Percentiles rank a stretch among this genome's conserved stretches.
These are phyloP conservation scores for Pseudocercospora macadamiae DNA, from an alignment of 2,329 filamentous ascomycete species.

Conservation along the genomic window DNA sequence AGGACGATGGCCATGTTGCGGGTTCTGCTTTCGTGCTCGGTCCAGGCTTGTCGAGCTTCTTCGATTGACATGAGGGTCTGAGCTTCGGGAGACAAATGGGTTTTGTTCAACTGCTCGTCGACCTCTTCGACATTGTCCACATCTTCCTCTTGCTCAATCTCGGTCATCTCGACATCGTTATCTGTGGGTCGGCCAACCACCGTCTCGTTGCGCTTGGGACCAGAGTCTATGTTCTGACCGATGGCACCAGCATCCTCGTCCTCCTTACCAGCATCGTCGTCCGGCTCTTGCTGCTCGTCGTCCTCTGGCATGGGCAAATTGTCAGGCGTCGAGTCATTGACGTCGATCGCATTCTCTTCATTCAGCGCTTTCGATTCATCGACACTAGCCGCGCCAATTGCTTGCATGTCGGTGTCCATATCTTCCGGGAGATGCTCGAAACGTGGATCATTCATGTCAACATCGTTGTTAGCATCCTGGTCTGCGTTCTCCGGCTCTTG, in stretches of 20 bases:
- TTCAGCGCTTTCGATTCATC: slow-evolving; percentile 86
- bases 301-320: slow-evolving; percentile 33
- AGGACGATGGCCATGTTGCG: slow-evolving; percentile 84
- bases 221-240: slow-evolving; percentile 17
- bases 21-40: slow-evolving; percentile 79
- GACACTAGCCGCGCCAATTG: slow-evolving; percentile 82
- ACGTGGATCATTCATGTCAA: slow-evolving; percentile 74
- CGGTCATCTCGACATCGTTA: slow-evolving; percentile 45
- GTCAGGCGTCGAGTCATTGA: slow-evolving; percentile 42
- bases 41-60: slow-evolving; percentile 77
- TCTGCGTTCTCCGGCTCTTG: slow-evolving; percentile 54
- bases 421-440: slow-evolving; percentile 93
- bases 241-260: slow-evolving; percentile 28
- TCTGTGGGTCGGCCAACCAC: slow-evolving; percentile 50
- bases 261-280: slow-evolving; percentile 43
- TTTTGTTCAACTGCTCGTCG: slow-evolving; percentile 68
- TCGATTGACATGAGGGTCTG: slow-evolving; percentile 37
- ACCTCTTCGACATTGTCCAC: slow-evolving; percentile 46
- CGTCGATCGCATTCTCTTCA: slow-evolving; percentile 76
- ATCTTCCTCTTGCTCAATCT: slow-evolving; percentile 41
- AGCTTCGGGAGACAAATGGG: slow-evolving; percentile 59
- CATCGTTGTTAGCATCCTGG: slow-evolving; percentile 50
- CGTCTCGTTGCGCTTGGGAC: slow-evolving; percentile 38
- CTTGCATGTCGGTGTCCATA: slow-evolving; percentile 81
- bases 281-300: slow-evolving; percentile 35